Evolutionary conservation across 345 rosid genomes (phyloP), one percentile per base, ranked within the genome.

Genomic region (Hibiscus syriacus): DNA sequence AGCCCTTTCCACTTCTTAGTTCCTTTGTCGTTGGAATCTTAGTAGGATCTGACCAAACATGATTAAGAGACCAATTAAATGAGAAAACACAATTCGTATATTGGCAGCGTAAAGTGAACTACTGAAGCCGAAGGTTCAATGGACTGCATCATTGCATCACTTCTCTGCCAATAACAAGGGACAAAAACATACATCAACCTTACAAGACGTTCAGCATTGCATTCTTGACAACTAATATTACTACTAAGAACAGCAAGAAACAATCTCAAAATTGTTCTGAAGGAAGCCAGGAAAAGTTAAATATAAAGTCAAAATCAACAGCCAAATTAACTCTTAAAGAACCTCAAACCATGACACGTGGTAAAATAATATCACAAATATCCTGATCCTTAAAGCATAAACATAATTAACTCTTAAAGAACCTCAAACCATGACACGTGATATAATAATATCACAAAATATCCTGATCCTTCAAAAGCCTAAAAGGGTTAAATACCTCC

Each of bases 71-170:
- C 23, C 69, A 72, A 14, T 46, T 64, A 20, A 6, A 64, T 48
- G 34, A 50, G 56, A 64, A 70, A n/a, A 6, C 20, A 27, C 2
- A 65, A 23, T n/a, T 49, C 29, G 2, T 25, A 25, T 55, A 22
- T 43, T 30, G 50, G 69, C 69, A 41, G 27, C 17, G 30, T 32
- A 46, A 70, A 67, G 41, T 8, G 9, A 46, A 62, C 23, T 9
- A 48, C 83, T 56, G 79, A 52, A 55, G 70, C 66, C 25, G 67
- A 69, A 52, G 16, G 45, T 41, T 72, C 65, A 46, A 72, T 72
- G 62, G 77, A 52, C 66, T 41, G 86, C 81, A 68, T 79, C 82
- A 78, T 80, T 14, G 63, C 80, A 69, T 64, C 30, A 41, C 69
- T 55, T 55, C 36, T 63, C 77, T 57, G 60, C 76, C 53, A 52